Base-by-base conservation (phyloP, 2,329 filamentous ascomycete genomes). In the Tetracladium maxilliforme region DNA sequence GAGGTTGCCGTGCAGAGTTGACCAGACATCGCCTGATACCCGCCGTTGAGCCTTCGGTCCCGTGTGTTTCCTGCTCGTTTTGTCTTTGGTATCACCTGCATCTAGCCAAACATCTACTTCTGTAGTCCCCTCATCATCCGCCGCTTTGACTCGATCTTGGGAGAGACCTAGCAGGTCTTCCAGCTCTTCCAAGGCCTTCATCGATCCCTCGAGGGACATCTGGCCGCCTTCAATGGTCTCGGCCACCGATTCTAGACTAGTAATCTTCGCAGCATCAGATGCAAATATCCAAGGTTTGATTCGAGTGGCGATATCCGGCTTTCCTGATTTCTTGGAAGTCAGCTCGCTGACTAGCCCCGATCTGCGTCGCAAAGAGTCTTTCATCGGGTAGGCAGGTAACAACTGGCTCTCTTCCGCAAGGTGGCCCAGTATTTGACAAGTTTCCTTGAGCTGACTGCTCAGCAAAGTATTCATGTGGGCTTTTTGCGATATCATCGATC, bases 381-480 rank as follows among this genome's bases (percentile, higher is more conserved):
- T 51, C 35, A 55, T 46, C 1, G 64, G 58, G 33, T 70, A 56
- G 7, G 52, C 47, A 3, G 60, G 61, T 9, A 77, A 53, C 10
- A 77, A 48, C 33, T 71, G 67, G 37, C 70, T 76, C 39, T 75
- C 70, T 24, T 75, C 63, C 8, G 61, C 56, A 4, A 76, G 49
- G 29, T 60, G 64, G 24, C 59, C 56, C 6, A 76, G 47, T 3
- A 49, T 41, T 40, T 65, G 58, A 26, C 51, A 49, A 10, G 55
- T 53, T 8, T 68, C 60, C 30, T 61, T 61, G 13, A 54, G 49
- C 33, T 70, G 58, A 32, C 56, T 63, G 12, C 54, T 42, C 9
- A 77, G 45, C 10, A 51, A 42, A 10, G 52, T 41, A 30, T 58
- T 64, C 23, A 71, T 47, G 39, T 74, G 60, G 0, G 67, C 56